These are phyloP conservation scores for Cutaneotrichosporon spelunceum DNA, from an alignment of 1,284 basidiomycete genomes.

Conservation along the genomic window DNA sequence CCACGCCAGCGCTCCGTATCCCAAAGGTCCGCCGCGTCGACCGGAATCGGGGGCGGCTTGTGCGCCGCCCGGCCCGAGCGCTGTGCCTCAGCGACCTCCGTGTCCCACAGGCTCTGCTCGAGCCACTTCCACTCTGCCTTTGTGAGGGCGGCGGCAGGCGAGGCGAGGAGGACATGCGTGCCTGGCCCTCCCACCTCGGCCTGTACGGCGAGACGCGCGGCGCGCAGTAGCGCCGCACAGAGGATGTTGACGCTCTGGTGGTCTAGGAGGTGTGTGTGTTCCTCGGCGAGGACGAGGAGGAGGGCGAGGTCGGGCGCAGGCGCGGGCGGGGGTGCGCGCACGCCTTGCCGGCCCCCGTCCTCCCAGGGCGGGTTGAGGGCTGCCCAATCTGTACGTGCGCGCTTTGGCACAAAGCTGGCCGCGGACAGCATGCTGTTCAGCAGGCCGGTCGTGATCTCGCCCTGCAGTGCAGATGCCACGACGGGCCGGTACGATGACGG, in stretches of 20 bases:
- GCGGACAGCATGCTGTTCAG: background rate
- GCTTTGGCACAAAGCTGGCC: background rate
- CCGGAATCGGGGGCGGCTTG: background rate
- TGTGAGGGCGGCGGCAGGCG: background rate
- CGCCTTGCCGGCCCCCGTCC: too few species aligned
- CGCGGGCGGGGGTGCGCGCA: background rate
- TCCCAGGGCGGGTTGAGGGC: background rate
- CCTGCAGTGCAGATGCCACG: background rate
- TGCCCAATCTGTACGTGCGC: background rate
- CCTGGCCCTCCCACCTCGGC: background rate
- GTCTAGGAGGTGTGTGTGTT: background rate
- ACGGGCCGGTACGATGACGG: slow-evolving; percentile 4
- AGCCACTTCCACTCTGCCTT: slow-evolving; percentile 11
- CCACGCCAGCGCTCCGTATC: background rate
- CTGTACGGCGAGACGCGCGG: background rate
- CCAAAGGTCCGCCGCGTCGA: background rate
- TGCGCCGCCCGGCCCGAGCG: background rate
- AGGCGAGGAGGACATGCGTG: background rate
- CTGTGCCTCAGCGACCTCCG: background rate
- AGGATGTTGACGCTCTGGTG: slow-evolving; percentile 5
- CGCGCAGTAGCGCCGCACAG: slow-evolving; percentile 3
- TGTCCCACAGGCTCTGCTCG: background rate
- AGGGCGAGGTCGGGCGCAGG: background rate
- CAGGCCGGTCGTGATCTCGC: slow-evolving; percentile 2
- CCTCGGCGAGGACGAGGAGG: background rate